These are phyloP conservation scores for Dictyostelium purpureum DNA, from an alignment of 78 protist species.

Conservation along the genomic window DNA sequence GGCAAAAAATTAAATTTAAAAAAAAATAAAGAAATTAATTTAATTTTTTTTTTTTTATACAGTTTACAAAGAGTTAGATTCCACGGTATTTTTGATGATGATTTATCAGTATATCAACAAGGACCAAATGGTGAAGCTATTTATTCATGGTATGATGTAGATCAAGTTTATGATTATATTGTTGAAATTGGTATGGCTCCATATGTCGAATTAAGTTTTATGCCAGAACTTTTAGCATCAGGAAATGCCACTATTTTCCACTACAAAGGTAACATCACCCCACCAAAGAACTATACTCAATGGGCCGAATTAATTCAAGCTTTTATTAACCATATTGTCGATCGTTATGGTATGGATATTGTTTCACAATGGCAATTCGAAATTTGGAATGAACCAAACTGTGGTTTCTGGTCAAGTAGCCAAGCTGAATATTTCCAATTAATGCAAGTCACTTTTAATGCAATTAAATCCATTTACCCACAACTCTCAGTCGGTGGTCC, in stretches of 20 bases:
- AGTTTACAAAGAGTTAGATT: slow-evolving; percentile 78
- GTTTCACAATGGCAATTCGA: slow-evolving; percentile 78
- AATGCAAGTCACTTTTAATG: slow-evolving; percentile 25
- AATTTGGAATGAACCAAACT: slow-evolving; percentile 78
- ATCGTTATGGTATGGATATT: slow-evolving; percentile 52
- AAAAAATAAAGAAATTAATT: no score
- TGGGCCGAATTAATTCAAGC: slow-evolving; percentile 56
- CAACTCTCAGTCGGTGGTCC: slow-evolving; percentile 68
- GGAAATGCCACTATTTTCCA: slow-evolving; percentile 74
- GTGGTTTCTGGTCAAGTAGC: slow-evolving; percentile 27
- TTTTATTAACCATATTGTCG: slow-evolving; percentile 38
- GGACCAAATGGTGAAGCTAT: slow-evolving; percentile 1
- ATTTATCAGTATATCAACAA: slow-evolving; percentile 52
- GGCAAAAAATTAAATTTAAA: no score
- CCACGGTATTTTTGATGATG: slow-evolving; percentile 86
- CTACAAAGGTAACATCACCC: slow-evolving; percentile 72
- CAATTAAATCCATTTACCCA: slow-evolving; percentile 16
- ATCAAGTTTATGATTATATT: slow-evolving; percentile 72
- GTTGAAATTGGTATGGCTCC: slow-evolving; percentile 67
- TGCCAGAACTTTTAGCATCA: slow-evolving; percentile 69
- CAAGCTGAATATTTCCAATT: slow-evolving; percentile 9
- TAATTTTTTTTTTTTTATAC: no score
- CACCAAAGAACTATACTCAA: slow-evolving; percentile 57
- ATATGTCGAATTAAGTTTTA: slow-evolving; percentile 80
- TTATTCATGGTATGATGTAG: slow-evolving; percentile 70